Base-by-base conservation (phyloP, 2,329 filamentous ascomycete species). In the Colletotrichum sansevieriae region DNA sequence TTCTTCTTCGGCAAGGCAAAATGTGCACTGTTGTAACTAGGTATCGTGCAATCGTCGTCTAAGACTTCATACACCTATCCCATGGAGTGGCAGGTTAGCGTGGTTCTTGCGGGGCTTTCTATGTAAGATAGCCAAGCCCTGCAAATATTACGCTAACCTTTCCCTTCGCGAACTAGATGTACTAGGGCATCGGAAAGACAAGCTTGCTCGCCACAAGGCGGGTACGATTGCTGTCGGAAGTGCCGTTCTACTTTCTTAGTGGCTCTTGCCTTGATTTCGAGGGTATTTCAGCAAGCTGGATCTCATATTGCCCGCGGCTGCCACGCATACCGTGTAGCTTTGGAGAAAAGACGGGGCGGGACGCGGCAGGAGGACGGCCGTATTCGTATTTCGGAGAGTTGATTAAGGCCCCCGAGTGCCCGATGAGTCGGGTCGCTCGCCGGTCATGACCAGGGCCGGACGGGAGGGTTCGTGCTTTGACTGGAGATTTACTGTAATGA, bases 341-440 rank as follows among this genome's bases (percentile, higher is more conserved):
- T 18, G 18, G 18, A 18, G 18, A 18, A 18, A 18, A 18, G 22
- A 22, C 22, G 18, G 25, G 49, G 11, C 10, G 39, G 25, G 29
- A 44, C 22, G 22, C 46, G 57, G 57, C 57, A 59, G n/a, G 18
- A 44, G 18, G n/a, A 39, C n/a, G 20, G 35, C 35, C 55, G 55
- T 60, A 52, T 60, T 65, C 63, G 63, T 65, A 60, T 65, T 25
- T 52, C 46, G 61, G 63, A 43, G 25, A 54, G 22, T 43, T 35
- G 62, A 18, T 47, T 39, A 49, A 47, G 55, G 35, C 35, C 12
- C 39, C 63, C 55, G 37, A 60, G 18, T 44, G 44, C 12, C 63
- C 63, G 46, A 46, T 9, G 29, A 22, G 55, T 49, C 25, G 46
- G 55, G 25, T 7, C 20, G 12, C 7, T 10, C 11, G 63, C 39